phyloP scores from a whole-genome alignment of 192 early-diverging fungal species.

The Coemansia aciculifera region DNA sequence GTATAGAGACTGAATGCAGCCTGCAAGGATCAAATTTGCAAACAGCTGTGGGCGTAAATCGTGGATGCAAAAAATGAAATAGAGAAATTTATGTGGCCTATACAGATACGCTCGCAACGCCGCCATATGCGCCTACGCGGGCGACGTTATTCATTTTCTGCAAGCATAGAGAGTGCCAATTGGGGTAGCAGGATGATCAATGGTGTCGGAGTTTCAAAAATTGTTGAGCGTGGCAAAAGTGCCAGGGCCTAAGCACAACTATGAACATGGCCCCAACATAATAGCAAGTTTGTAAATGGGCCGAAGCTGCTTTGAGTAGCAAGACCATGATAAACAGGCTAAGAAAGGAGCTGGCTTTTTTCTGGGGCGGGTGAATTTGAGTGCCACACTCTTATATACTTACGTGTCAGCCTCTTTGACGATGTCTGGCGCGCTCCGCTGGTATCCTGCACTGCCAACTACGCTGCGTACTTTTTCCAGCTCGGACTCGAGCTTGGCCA shows the following conservation, averaged over 20 bases:
- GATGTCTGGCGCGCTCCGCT: conserved; percentile 24
- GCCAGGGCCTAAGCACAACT: background rate
- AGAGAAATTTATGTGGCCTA: background rate
- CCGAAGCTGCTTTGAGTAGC: background rate
- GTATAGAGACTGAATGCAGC: background rate
- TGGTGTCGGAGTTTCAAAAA: conserved; percentile 55
- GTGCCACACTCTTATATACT: conserved; percentile 10
- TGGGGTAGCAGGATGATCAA: conserved; percentile 19
- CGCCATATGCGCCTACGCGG: background rate
- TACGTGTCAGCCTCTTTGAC: conserved; percentile 55
- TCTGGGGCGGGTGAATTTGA: conserved; percentile 5
- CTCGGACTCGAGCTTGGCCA: conserved; percentile 36
- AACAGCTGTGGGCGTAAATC: background rate
- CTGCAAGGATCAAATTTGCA: conserved; percentile 5
- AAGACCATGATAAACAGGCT: background rate
- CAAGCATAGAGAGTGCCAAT: conserved; percentile 2
- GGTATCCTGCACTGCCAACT: conserved; percentile 34
- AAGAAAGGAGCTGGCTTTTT: background rate
- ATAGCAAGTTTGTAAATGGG: background rate
- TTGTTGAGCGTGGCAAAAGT: conserved; percentile 1
- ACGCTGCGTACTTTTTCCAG: conserved; percentile 26
- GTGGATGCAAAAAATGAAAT: conserved; percentile 6
- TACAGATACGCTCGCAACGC: background rate
- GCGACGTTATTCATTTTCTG: conserved; percentile 1
- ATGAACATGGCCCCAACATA: background rate